These are phyloP conservation scores for Phytopythium litorale DNA, from an alignment of 352 stramenopile genomes.

Conservation along the genomic window DNA sequence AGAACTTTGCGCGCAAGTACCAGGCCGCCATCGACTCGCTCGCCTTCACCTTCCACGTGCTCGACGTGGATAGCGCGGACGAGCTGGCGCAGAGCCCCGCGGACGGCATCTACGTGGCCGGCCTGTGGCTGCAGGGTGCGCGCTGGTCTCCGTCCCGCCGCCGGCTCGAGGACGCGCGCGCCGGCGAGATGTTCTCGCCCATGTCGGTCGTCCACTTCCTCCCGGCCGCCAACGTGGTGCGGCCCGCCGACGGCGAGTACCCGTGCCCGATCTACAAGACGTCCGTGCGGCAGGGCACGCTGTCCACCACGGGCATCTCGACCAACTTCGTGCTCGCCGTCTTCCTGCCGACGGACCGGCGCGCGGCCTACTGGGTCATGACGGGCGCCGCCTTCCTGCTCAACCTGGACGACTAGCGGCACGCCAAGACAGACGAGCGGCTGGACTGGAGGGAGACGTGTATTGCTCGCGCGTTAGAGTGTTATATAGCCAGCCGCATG, in stretches of 20 bases:
- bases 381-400: constrained; percentile 91
- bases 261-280: constrained; percentile 95
- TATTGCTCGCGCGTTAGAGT: constrained; percentile 1
- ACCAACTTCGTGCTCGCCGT: constrained; percentile 94
- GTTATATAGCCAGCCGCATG: constrained; percentile 1
- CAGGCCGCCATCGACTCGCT: constrained; percentile 93
- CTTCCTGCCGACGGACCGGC: constrained; percentile 80
- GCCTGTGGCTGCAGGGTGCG: constrained; percentile 86
- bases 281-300: constrained; percentile 86
- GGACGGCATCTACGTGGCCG: constrained; percentile 92
- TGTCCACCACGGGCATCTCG: constrained; percentile 92
- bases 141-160: constrained; percentile 74
- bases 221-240: constrained; percentile 74
- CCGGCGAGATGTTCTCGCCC: constrained; percentile 91
- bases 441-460: neutral
- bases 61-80: constrained; percentile 52
- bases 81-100: constrained; percentile 61
- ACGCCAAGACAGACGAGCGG: neutral
- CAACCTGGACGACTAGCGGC: constrained; percentile 80
- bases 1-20: constrained; percentile 95
- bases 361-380: constrained; percentile 90
- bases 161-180: constrained; percentile 76
- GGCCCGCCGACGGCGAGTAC: constrained; percentile 59
- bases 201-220: constrained; percentile 91
- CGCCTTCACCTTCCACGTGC: constrained; percentile 88